A percentile compares a stretch with the other conserved stretches of the same genome.
Evolutionary conservation across 2,329 filamentous ascomycete genomes (phyloP).

Genomic region (Cercospora janseana): DNA sequence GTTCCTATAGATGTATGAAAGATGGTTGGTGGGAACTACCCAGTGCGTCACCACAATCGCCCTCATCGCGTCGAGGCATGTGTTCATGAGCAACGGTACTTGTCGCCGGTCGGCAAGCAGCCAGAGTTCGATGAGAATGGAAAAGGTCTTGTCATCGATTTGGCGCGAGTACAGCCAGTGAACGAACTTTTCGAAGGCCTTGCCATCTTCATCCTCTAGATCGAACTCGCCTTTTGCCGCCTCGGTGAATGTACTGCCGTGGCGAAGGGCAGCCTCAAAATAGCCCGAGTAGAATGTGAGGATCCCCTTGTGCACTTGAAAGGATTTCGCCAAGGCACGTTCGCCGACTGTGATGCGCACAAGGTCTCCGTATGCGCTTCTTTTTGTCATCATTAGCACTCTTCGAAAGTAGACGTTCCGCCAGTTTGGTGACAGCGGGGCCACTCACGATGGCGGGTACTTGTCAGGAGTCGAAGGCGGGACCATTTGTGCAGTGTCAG

Average conservation of each 20-base stretch:
- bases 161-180: slow-evolving; percentile 18
- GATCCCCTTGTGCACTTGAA: slow-evolving; percentile 25
- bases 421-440: not conserved
- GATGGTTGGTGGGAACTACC: not conserved
- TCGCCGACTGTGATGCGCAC: slow-evolving; percentile 19
- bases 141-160: not conserved
- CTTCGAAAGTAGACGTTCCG: too few species aligned
- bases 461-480: slow-evolving; percentile 14
- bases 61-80: not conserved
- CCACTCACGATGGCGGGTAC: slow-evolving; percentile 7
- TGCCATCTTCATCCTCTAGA: slow-evolving; percentile 9
- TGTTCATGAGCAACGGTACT: slow-evolving; percentile 19
- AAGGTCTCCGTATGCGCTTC: slow-evolving; percentile 51
- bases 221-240: slow-evolving; percentile 12
- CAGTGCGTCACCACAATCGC: not conserved
- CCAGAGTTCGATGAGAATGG: slow-evolving; percentile 9
- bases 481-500: not conserved
- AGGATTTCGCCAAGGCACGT: slow-evolving; percentile 10
- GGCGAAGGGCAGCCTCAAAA: slow-evolving; percentile 21
- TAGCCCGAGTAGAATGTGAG: slow-evolving; percentile 29
- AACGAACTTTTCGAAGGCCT: slow-evolving; percentile 15
- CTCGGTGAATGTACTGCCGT: slow-evolving; percentile 13
- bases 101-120: slow-evolving; percentile 15
- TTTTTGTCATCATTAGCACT: not conserved
- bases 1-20: slow-evolving; percentile 12